Evolutionary conservation across 345 rosid genomes (phyloP).

Genomic region (Rhodamnia argentea): DNA sequence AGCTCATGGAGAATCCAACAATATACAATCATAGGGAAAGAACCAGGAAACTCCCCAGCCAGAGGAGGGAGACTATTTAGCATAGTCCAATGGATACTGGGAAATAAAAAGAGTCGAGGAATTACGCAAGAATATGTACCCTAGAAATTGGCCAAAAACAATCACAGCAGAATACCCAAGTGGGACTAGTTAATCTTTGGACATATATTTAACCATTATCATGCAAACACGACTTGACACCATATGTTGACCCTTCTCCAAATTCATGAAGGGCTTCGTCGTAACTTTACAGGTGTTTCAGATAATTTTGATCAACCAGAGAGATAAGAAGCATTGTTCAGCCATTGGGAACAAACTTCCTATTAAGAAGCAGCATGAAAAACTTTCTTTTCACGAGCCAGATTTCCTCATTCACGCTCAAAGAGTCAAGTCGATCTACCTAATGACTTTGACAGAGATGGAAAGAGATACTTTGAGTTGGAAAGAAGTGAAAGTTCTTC

Average conservation of each 20-base stretch:
- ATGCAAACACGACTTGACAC: no score
- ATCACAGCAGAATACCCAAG: not conserved
- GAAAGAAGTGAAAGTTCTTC: not conserved
- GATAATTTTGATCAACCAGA: not conserved
- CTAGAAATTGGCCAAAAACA: not conserved
- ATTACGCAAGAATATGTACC: not conserved
- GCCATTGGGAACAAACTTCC: not conserved
- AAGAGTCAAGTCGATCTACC: not conserved
- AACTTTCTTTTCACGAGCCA: not conserved
- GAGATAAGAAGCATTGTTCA: not conserved
- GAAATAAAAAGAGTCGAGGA: not conserved
- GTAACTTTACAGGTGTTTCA: not conserved
- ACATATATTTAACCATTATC: not conserved
- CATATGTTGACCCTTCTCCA: not conserved
- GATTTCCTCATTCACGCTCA: not conserved
- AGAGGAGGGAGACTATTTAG: not conserved
- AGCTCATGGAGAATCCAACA: not conserved
- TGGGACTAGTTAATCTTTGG: not conserved
- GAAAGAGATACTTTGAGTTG: not conserved
- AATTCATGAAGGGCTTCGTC: not conserved
- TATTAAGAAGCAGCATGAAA: not conserved
- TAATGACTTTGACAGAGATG: not conserved
- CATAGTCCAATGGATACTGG: not conserved
- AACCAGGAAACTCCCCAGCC: not conserved
- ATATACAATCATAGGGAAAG: not conserved